Conservation (phyloP, 768 basidiomycete species). For the Asterophora parasitica region DNA sequence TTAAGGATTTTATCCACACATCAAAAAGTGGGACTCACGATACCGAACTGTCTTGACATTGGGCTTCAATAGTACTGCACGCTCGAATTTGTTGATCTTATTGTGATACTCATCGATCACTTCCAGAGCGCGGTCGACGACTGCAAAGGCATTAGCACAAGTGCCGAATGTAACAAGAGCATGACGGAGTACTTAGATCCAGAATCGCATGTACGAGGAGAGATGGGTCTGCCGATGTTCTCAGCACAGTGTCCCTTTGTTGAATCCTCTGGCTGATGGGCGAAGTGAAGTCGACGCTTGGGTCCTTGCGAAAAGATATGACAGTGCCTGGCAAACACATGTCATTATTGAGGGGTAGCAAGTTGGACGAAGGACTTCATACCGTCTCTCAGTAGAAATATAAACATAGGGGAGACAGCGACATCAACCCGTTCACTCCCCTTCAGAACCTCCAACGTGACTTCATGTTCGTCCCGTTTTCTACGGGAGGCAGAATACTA, state of each 20-base stretch:
- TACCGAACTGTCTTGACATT: slow-evolving; percentile 56
- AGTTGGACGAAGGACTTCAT: slow-evolving; percentile 3
- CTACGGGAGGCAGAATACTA: slow-evolving; percentile 12
- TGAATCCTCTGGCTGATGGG: slow-evolving; percentile 56
- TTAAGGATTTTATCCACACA: neutral
- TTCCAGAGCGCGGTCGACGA: slow-evolving; percentile 64
- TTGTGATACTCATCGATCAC: slow-evolving; percentile 66
- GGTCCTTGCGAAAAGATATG: slow-evolving; percentile 49
- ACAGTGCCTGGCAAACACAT: slow-evolving; percentile 39
- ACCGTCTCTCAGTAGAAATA: slow-evolving; percentile 62
- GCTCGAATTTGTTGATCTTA: slow-evolving; percentile 59
- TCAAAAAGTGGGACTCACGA: slow-evolving; percentile 28
- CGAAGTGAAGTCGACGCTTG: slow-evolving; percentile 40
- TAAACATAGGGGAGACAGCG: slow-evolving; percentile 53
- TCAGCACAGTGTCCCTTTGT: slow-evolving; percentile 53
- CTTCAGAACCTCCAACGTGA: slow-evolving; percentile 18
- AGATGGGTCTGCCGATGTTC: slow-evolving; percentile 61
- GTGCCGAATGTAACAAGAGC: neutral
- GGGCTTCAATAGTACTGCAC: slow-evolving; percentile 53
- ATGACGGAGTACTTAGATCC: slow-evolving; percentile 41
- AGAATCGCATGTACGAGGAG: slow-evolving; percentile 66
- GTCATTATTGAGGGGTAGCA: neutral
- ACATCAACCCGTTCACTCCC: slow-evolving; percentile 51
- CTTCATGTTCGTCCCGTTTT: slow-evolving; percentile 11
- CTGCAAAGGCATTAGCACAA: slow-evolving; percentile 23